Evolutionary conservation across 106 monocot genomes (phyloP).

Genomic region (Acanthochlamys bracteata): DNA sequence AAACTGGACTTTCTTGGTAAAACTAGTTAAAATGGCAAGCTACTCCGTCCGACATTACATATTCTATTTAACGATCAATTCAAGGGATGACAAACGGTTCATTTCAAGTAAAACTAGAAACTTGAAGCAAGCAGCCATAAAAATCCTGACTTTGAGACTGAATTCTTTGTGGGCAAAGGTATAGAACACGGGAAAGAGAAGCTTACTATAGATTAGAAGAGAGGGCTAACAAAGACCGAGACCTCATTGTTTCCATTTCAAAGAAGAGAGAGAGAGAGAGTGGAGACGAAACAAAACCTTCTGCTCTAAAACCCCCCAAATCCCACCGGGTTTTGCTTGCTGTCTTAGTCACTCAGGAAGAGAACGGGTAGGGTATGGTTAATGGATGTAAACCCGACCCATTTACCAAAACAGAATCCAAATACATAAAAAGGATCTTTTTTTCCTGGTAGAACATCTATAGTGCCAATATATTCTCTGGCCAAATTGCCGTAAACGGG

Average conservation of each 20-base stretch:
- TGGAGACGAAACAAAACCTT: conserved; percentile 1
- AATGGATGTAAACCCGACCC: too few relatives aligned
- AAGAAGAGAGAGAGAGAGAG: conserved; percentile 2
- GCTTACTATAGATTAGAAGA: conserved; percentile 49
- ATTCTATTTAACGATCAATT: background rate
- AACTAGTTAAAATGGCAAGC: background rate
- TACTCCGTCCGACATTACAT: background rate
- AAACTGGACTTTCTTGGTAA: background rate
- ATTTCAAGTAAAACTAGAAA: background rate
- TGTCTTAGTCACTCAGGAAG: too few relatives aligned
- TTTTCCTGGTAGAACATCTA: too few relatives aligned
- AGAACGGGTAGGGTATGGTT: too few relatives aligned
- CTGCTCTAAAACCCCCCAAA: background rate
- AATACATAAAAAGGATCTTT: too few relatives aligned
- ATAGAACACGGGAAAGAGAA: background rate
- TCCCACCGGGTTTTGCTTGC: too few relatives aligned
- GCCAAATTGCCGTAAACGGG: too few relatives aligned
- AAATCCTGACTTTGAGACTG: background rate
- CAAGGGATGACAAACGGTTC: background rate
- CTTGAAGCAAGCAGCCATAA: background rate
- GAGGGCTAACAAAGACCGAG: conserved; percentile 47
- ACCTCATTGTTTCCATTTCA: conserved; percentile 24
- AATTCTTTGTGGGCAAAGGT: background rate
- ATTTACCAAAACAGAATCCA: too few relatives aligned
- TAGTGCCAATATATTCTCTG: too few relatives aligned